Conservation (phyloP, 2,329 filamentous ascomycete species). For the Fusarium agapanthi region DNA sequence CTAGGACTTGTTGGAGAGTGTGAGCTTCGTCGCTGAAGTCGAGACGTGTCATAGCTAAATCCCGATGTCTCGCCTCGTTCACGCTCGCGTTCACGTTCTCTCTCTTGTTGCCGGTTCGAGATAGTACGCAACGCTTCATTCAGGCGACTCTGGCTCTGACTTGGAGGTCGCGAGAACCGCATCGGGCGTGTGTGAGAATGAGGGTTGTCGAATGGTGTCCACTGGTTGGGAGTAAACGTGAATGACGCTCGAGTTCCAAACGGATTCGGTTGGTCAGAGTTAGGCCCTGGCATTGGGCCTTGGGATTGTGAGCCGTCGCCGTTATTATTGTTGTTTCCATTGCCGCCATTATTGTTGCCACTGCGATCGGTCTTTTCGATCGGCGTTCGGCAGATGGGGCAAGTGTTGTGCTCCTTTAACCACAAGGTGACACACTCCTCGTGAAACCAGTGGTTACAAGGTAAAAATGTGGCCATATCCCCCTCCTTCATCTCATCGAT, state of each 20-base stretch:
- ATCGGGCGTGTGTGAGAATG: conserved; percentile 20
- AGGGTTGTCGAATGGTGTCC: background rate
- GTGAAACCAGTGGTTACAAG: conserved; percentile 96
- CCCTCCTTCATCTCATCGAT: conserved; percentile 83
- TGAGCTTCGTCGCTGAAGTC: conserved; percentile 50
- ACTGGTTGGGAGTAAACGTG: background rate
- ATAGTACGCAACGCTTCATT: conserved; percentile 46
- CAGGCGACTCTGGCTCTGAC: conserved; percentile 41
- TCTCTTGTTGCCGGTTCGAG: conserved; percentile 41
- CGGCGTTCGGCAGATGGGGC: conserved; percentile 78
- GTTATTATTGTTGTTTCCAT: conserved; percentile 10
- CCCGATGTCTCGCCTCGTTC: conserved; percentile 37
- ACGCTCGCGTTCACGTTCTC: conserved; percentile 37
- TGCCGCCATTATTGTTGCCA: conserved; percentile 12
- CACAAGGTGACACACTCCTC: conserved; percentile 82
- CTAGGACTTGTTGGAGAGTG: conserved; percentile 51
- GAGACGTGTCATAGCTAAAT: conserved; percentile 47
- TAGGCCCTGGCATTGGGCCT: conserved; percentile 13
- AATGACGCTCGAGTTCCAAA: conserved; percentile 7
- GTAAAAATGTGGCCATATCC: conserved; percentile 78
- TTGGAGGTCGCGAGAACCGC: conserved; percentile 38
- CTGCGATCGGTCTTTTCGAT: conserved; percentile 53
- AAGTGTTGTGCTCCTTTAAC: conserved; percentile 92
- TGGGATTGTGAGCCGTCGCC: conserved; percentile 15
- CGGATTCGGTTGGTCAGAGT: conserved; percentile 12